A percentile compares a stretch with the other conserved stretches of the same genome.
phyloP scores from a whole-genome alignment of 2,329 filamentous ascomycete species.

The Atkinsonella hypoxylon region DNA sequence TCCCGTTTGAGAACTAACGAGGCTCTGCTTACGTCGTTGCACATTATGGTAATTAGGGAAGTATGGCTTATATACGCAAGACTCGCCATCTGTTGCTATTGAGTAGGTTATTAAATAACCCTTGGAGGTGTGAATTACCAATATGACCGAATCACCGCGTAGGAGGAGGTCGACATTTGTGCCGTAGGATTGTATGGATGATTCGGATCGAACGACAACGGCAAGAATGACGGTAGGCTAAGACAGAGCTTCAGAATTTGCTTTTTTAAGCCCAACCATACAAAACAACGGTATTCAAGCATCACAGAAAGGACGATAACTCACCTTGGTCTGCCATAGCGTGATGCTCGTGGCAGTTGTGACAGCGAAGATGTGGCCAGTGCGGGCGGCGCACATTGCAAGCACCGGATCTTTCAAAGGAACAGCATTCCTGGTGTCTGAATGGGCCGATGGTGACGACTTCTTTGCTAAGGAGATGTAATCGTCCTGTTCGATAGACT shows the following conservation, averaged over 20 bases:
- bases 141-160: constrained; percentile 81
- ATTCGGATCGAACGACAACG: constrained; percentile 67
- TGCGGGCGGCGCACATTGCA: constrained; percentile 64
- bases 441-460: constrained; percentile 12
- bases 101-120: constrained; percentile 94
- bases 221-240: constrained; percentile 84
- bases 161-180: constrained; percentile 74
- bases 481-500: constrained; percentile 45
- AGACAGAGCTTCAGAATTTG: neutral
- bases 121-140: constrained; percentile 75
- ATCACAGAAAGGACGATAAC: neutral
- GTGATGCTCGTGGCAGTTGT: constrained; percentile 77
- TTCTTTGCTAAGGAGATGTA: constrained; percentile 13
- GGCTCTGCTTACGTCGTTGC: constrained; percentile 48
- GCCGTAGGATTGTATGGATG: constrained; percentile 74
- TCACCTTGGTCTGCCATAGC: constrained; percentile 93
- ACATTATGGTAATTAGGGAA: constrained; percentile 58
- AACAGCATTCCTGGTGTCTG: constrained; percentile 21
- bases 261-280: too few species aligned
- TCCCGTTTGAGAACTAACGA: constrained; percentile 44
- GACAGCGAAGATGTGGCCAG: constrained; percentile 73
- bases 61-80: constrained; percentile 73
- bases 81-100: constrained; percentile 69
- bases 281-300: neutral
- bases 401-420: constrained; percentile 53